These are phyloP conservation scores for Pisolithus orientalis DNA, from an alignment of 768 basidiomycete species.

Conservation along the genomic window DNA sequence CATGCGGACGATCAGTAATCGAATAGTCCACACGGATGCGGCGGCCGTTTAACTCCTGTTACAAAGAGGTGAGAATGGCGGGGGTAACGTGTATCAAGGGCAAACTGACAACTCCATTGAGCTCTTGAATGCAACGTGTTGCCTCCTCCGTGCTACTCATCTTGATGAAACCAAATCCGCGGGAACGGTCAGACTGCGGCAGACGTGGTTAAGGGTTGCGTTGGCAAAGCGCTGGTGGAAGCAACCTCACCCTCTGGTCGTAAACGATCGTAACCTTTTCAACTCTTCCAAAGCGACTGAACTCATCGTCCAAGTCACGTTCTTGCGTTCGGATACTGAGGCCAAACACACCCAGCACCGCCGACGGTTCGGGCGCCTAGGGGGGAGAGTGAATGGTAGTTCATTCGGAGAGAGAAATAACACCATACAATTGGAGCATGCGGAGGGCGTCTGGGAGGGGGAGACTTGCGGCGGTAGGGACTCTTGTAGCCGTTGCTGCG, in stretches of 20 bases:
- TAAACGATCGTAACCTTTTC: conserved; percentile 97
- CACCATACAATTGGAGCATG: conserved; percentile 70
- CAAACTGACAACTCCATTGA: conserved; percentile 82
- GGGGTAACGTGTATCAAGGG: too few relatives aligned
- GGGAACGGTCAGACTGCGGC: conserved; percentile 82
- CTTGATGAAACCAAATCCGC: conserved; percentile 96
- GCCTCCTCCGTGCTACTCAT: conserved; percentile 91
- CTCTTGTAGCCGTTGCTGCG: conserved; percentile 52
- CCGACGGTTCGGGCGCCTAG: conserved; percentile 84
- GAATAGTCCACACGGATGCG: conserved; percentile 97
- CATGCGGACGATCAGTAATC: conserved; percentile 88
- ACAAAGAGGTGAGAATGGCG: neutral
- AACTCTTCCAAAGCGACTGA: conserved; percentile 80
- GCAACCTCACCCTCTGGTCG: conserved; percentile 76
- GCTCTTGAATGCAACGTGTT: conserved; percentile 74
- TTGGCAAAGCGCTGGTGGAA: conserved; percentile 7
- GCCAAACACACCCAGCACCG: conserved; percentile 96
- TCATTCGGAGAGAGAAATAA: conserved; percentile 8
- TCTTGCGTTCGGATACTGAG: conserved; percentile 92
- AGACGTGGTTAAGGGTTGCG: conserved; percentile 16
- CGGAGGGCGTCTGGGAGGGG: conserved; percentile 54
- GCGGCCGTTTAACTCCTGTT: conserved; percentile 88
- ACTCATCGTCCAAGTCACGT: conserved; percentile 92
- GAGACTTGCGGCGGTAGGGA: conserved; percentile 55
- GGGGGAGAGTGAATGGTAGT: conserved; percentile 36